phyloP scores from a whole-genome alignment of 805 yeast species.

The Sugiyamaella lignohabitans region DNA sequence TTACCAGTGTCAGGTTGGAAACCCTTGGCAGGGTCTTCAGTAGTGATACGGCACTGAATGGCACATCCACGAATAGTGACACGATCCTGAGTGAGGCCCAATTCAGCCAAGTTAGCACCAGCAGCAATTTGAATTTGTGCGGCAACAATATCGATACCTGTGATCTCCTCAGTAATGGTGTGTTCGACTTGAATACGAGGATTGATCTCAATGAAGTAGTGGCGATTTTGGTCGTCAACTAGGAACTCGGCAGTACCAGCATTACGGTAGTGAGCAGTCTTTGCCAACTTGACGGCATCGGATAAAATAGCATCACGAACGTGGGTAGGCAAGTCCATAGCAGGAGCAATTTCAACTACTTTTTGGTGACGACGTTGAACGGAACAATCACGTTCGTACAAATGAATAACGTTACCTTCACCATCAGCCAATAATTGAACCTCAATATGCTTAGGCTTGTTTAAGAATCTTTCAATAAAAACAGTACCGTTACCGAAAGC shows the following conservation, averaged over 20 bases:
- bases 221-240: conserved; percentile 89
- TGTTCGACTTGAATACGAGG: conserved; percentile 98
- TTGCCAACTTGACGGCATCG: conserved; percentile 92
- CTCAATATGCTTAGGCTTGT: conserved; percentile 95
- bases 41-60: conserved; percentile 97
- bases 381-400: conserved; percentile 98
- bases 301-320: conserved; percentile 89
- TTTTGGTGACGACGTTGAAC: conserved; percentile 99
- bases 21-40: conserved; percentile 94
- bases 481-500: conserved; percentile 99
- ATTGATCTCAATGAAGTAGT: conserved; percentile 95
- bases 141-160: conserved; percentile 96
- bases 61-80: conserved; percentile 97
- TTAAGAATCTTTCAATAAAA: conserved; percentile 91
- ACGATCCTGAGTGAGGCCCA: conserved; percentile 89
- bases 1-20: conserved; percentile 99
- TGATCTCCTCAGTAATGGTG: conserved; percentile 97
- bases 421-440: conserved; percentile 92
- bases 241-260: conserved; percentile 99
- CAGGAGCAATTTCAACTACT: conserved; percentile 98
- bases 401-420: conserved; percentile 90
- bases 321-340: conserved; percentile 72
- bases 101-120: conserved; percentile 87
- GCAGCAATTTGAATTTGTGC: conserved; percentile 99
- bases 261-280: conserved; percentile 81